Percentiles rank a stretch among this genome's conserved stretches.
These are phyloP conservation scores for Yarrowia sp. DNA, from an alignment of 805 yeast species.

Conservation along the genomic window DNA sequence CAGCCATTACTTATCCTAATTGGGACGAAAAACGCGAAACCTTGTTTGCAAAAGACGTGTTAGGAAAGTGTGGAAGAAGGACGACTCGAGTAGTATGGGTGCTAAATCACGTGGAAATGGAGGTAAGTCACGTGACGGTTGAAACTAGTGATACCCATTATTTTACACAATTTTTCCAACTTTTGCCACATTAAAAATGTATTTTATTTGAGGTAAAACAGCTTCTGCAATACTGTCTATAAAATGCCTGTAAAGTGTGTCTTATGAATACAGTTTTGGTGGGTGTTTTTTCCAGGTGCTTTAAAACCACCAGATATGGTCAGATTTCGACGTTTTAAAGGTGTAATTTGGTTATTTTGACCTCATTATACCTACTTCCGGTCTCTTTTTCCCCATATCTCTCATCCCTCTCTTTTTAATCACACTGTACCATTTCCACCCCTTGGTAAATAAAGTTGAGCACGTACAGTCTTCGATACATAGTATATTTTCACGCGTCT, in stretches of 20 bases:
- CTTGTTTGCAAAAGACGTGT: not conserved
- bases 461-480: not conserved
- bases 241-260: too few species aligned
- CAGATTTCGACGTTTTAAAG: not conserved
- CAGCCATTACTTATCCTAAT: not conserved
- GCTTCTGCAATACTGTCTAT: too few species aligned
- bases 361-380: not conserved
- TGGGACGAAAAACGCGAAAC: constrained; percentile 7
- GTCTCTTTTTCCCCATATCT: not conserved
- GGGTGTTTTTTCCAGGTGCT: not conserved
- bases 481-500: not conserved
- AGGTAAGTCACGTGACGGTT: too few species aligned
- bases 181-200: too few species aligned
- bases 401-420: not conserved
- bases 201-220: too few species aligned
- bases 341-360: not conserved
- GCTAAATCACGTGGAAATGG: too few species aligned
- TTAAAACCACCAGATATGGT: not conserved
- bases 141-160: too few species aligned
- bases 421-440: not conserved
- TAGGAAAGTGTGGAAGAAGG: not conserved
- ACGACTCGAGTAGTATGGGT: too few species aligned
- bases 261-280: not conserved
- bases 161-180: too few species aligned
- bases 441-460: not conserved